Base-by-base conservation (phyloP, 768 basidiomycete species). In the Lanmaoa pseudosensibilis region DNA sequence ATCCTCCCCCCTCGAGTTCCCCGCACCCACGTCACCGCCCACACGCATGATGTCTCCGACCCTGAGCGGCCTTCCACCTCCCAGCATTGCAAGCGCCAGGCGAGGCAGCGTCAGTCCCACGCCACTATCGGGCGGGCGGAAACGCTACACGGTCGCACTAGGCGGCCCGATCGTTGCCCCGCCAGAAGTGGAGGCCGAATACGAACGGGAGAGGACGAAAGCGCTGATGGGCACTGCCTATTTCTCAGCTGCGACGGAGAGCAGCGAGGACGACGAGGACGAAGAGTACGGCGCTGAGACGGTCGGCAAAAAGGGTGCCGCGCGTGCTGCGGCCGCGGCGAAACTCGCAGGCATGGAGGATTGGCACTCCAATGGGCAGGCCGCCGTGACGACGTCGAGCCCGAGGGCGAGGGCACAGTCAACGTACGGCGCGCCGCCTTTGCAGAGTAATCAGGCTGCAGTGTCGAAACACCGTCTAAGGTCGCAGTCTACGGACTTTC, bases 141-240 rank as follows among this genome's bases (percentile, higher is more conserved):
- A 94, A 65, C 80, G 92, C 38, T 93, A 94, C 66, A 93, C 92
- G 0, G 91, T 93, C 33, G 91, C 92, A 1, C 79, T 94, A 0
- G 90, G 90, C 11, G 87, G 83, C 3, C 86, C 89, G 0, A 84
- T 90, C 56, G 79, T 83, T 59, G 74, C 64, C 37, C 70, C 62
- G 56, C 67, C 60, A 30, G 73, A 61, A 46, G 61, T 60, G 50
- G 70, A 62, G 36, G 59, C 64, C 10, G 73, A 70, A 5, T 66
- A 67, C 49, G 67, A 71, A 32, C 71, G 66, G 0, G 73, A 74
- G 50, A 27, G 48, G 15, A 45, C 58, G 16, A 65, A 30, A 52
- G 60, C 62, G 9, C 54, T 72, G 27, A 65, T 76, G 51, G 78
- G 78, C 11, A 77, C 71, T 2, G 77, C 80, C 2, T 73, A 74